These are phyloP conservation scores for Aspergillus biplanus DNA, from an alignment of 495 filamentous ascomycete species.

Conservation along the genomic window DNA sequence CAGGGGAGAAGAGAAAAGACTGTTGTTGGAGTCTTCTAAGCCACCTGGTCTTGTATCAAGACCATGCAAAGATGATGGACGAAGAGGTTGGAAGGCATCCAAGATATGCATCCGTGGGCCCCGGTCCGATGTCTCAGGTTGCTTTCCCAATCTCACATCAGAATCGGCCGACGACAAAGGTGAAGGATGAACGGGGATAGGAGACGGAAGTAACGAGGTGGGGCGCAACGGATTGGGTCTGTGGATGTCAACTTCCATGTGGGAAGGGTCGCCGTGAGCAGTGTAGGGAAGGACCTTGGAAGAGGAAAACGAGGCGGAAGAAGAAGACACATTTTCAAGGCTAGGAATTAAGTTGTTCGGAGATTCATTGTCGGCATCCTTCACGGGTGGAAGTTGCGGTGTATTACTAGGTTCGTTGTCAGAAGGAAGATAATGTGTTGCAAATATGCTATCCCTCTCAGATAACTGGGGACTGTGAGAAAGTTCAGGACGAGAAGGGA, in stretches of 20 bases:
- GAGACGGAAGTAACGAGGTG: conserved; percentile 35
- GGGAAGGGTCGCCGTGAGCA: conserved; percentile 39
- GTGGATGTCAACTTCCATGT: conserved; percentile 52
- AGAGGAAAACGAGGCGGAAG: conserved; percentile 38
- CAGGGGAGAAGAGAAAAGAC: conserved; percentile 37
- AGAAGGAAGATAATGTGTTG: conserved; percentile 59
- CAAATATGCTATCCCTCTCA: conserved; percentile 67
- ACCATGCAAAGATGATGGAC: conserved; percentile 27
- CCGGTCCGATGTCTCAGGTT: conserved; percentile 24
- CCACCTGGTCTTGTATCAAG: conserved; percentile 28
- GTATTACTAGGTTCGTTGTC: conserved; percentile 49
- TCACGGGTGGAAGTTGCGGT: conserved; percentile 51
- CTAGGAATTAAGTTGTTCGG: conserved; percentile 34
- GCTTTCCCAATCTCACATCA: conserved; percentile 32
- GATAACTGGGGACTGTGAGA: conserved; percentile 56
- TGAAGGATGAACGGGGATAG: conserved; percentile 29
- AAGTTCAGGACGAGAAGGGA: conserved; percentile 30
- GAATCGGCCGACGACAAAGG: conserved; percentile 36
- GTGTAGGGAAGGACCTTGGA: conserved; percentile 43
- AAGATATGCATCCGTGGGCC: conserved; percentile 19
- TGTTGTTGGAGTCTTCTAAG: conserved; percentile 32
- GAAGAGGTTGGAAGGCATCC: conserved; percentile 21
- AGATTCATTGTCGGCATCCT: conserved; percentile 36
- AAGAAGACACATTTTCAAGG: conserved; percentile 36
- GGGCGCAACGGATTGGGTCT: conserved; percentile 42